Evolutionary conservation across 208 protist genomes (phyloP).

Genomic region (Acanthamoeba triangularis): DNA sequence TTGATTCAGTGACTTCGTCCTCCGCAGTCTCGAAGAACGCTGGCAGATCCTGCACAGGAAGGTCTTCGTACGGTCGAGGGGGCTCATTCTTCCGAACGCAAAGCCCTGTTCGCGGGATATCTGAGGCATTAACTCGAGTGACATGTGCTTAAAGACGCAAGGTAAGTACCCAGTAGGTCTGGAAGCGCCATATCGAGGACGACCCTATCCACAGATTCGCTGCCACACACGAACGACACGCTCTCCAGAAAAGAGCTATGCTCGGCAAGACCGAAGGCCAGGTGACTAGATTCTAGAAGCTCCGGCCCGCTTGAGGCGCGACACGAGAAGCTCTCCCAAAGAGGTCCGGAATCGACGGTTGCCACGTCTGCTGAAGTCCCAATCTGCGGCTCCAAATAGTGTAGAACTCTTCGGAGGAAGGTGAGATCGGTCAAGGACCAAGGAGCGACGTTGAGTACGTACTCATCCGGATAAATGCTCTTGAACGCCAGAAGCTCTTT

Average conservation of each 20-base stretch:
- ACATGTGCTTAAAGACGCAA: too few species aligned
- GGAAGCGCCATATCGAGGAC: not conserved
- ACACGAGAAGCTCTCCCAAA: not conserved
- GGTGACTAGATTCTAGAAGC: not conserved
- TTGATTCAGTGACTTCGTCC: not conserved
- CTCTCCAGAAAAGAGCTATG: not conserved
- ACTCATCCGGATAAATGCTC: conserved; percentile 30
- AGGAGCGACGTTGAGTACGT: not conserved
- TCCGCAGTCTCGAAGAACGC: not conserved
- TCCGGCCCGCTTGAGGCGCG: not conserved
- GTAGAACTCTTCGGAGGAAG: not conserved
- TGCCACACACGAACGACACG: too few species aligned
- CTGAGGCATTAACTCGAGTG: too few species aligned
- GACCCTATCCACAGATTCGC: not conserved
- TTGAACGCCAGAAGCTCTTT: not conserved
- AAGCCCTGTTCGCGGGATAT: not conserved
- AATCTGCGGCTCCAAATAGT: not conserved
- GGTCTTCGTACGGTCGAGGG: not conserved
- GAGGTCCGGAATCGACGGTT: not conserved
- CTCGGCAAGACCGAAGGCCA: not conserved
- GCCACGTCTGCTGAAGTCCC: not conserved
- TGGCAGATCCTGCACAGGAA: not conserved
- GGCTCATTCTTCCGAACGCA: not conserved
- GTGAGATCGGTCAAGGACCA: not conserved
- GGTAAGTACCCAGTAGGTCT: not conserved